Base-by-base conservation (phyloP, 805 yeast species). In the Cyberlindnera saturnus region DNA sequence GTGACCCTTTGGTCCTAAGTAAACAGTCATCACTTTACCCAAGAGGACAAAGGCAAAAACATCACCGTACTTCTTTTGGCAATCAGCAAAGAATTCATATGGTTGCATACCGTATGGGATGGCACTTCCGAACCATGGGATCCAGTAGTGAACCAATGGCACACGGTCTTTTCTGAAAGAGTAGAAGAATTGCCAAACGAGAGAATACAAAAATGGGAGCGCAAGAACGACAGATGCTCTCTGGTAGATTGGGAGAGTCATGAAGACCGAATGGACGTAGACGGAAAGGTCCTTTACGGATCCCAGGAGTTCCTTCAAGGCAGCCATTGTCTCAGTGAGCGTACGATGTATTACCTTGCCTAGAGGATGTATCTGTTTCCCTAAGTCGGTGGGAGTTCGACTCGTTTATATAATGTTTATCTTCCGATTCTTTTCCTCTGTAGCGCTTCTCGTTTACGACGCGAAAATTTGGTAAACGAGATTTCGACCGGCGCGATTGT, bases 91-190 rank as follows among this genome's bases (percentile, higher is more conserved):
- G 63, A 93, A 93, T 46, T 79, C 86, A 62, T 90, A 93, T 15
- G 99, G 99, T 50, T 84, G 83, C 83, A 82, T 85, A 56, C 99
- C 99, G 59, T 88, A 93, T 6, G 76, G 67, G 35, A 86, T 77
- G 33, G 97, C 95, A 32, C 93, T 82, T 38, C 99, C 99, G 36
- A 91, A 70, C 96, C 97, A 89, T 28, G 99, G 99, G 47, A 93
- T 71, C 84, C 89, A 82, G 69, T 93, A 82, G 59, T 86, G 87
- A 3, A 88, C 98, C 51, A 91, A 61, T 3, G 99, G 99, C 10
- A 80, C 96, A 43, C 96, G 73, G 65, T 88, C 95, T 44, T 69
- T 79, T 65, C 91, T 74, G 40, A 84, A 62, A n/a, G 86, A 79
- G 62, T 82, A 82, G 13, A 76, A 56, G 3, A 82, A 64, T 63